Evolutionary conservation across 2,329 filamentous ascomycete species (phyloP), one percentile per base, ranked within the genome.

Genomic region (Cladorrhinum sp.): DNA sequence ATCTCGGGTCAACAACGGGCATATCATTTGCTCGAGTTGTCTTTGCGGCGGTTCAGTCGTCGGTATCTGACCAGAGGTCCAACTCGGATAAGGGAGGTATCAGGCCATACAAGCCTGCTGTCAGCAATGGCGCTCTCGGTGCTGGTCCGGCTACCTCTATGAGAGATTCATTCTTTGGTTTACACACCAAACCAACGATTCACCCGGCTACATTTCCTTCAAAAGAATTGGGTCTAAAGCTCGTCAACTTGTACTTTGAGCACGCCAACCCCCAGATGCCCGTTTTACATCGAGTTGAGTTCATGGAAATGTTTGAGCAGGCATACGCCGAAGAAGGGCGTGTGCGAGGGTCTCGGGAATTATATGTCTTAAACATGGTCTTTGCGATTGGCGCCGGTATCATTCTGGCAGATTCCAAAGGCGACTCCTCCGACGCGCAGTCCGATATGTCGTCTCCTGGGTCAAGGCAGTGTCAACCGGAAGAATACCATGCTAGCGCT

Each of bases 341-440:
- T 61, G 82, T 84, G 57, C 83, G 89, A 24, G 90, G 89, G 1
- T 85, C 92, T 3, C 83, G 89, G 58, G 92, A 96, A 74, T 81
- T 95, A n/a, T 98, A 97, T 75, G 86, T 96, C 77, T 81, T 98
- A 64, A 97, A 97, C 74, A 97, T 98, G 76, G 93, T 98, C 23
- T 98, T 96, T 76, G 94, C 94, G 14, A 97, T 98, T 69, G 95
- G 95, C 6, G 90, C 91, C 18, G 94, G 92, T 18, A 96, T 97
- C 68, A 96, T 97, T 66, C 86, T 96, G 67, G 90, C 83, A 64
- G 79, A 89, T 74, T 77, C 78, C 69, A 74, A 63, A 36, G 66
- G 58, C 10, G 61, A 63, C 49, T 64, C 66, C 39, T 69, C 64
- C 60, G 59, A 70, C 24, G 59, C 66, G 49, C 42, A 71, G 64